Evolutionary conservation across 2,329 filamentous ascomycete genomes (phyloP).

Genomic region (Pleoardoris graminearum): DNA sequence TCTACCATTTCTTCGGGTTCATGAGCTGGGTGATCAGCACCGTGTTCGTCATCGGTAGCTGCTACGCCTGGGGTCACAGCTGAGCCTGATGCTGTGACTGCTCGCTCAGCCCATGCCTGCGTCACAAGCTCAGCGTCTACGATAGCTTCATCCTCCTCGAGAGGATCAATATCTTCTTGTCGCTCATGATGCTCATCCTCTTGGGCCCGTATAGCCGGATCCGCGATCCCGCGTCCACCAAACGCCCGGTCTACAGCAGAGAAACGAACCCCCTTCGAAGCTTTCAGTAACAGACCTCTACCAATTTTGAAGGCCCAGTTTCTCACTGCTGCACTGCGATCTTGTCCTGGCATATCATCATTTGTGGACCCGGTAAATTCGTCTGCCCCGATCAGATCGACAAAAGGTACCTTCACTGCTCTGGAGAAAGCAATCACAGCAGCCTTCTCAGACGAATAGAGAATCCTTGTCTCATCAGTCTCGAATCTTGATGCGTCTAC

Average conservation of each 20-base stretch:
- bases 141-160: conserved; percentile 51
- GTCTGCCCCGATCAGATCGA: conserved; percentile 51
- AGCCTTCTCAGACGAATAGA: conserved; percentile 58
- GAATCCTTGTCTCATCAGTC: conserved; percentile 55
- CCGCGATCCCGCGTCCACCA: conserved; percentile 58
- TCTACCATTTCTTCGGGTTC: conserved; percentile 23
- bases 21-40: conserved; percentile 1
- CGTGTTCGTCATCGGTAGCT: conserved; percentile 2
- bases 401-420: conserved; percentile 57
- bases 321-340: conserved; percentile 48
- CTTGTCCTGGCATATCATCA: conserved; percentile 42
- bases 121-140: conserved; percentile 35
- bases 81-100: conserved; percentile 11
- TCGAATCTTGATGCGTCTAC: conserved; percentile 63
- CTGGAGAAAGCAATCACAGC: conserved; percentile 62
- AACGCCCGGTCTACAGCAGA: conserved; percentile 63
- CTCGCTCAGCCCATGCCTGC: conserved; percentile 17
- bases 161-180: conserved; percentile 54
- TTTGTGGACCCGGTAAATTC: conserved; percentile 26
- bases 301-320: conserved; percentile 66
- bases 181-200: conserved; percentile 45
- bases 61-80: conserved; percentile 9
- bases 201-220: conserved; percentile 45
- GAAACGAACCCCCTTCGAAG: conserved; percentile 59
- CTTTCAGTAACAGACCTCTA: conserved; percentile 62